Conservation (phyloP, 768 basidiomycete genomes). For the Daedalea quercina region DNA sequence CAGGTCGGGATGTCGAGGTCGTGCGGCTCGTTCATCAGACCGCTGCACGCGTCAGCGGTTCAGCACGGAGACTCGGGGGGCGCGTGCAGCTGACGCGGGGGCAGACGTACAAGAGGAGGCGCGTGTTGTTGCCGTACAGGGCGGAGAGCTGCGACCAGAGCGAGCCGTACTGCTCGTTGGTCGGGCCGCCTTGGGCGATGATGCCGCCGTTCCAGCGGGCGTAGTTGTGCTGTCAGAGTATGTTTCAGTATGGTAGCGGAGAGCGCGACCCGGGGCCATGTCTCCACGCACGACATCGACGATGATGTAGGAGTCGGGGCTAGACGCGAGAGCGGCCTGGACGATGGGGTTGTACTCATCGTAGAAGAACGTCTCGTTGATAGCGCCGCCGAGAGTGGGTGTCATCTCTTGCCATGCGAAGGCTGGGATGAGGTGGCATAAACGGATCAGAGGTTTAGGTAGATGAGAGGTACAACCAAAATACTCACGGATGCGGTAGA, state of each 20-base stretch:
- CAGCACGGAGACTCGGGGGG: conserved; percentile 9
- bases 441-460: background rate
- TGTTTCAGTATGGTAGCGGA: background rate
- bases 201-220: conserved; percentile 47
- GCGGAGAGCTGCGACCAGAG: conserved; percentile 35
- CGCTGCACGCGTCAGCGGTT: conserved; percentile 14
- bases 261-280: no score
- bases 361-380: conserved; percentile 38
- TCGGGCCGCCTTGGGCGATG: conserved; percentile 36
- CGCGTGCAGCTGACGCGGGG: conserved; percentile 12
- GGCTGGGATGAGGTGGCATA: conserved; percentile 1
- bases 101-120: conserved; percentile 26
- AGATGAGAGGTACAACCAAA: conserved; percentile 14
- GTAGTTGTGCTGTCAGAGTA: conserved; percentile 41
- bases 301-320: conserved; percentile 38
- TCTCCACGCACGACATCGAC: conserved; percentile 35
- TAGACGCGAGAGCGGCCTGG: conserved; percentile 36
- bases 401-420: conserved; percentile 48
- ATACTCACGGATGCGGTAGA: conserved; percentile 37
- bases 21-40: conserved; percentile 44
- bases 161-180: conserved; percentile 32
- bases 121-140: conserved; percentile 29
- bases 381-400: conserved; percentile 39
- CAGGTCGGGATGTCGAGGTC: conserved; percentile 31
- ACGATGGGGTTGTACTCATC: conserved; percentile 40